phyloP scores from a whole-genome alignment of 768 basidiomycete species.

The Tylopilus balloui region DNA sequence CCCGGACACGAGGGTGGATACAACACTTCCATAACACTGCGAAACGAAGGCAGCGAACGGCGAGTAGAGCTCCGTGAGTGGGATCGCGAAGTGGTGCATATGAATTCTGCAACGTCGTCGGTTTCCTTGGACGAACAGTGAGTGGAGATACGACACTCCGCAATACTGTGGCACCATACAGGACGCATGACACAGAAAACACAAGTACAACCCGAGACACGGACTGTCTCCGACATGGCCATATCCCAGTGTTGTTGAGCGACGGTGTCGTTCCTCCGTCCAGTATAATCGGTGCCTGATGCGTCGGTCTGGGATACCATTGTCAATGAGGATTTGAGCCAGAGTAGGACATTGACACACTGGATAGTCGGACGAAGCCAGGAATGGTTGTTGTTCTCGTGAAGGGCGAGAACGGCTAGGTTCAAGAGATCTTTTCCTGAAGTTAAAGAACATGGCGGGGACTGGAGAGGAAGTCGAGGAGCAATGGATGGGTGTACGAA shows the following conservation, averaged over 20 bases:
- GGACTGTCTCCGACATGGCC: background rate
- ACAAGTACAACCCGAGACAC: background rate
- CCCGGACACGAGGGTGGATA: conserved; percentile 24
- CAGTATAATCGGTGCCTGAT: background rate
- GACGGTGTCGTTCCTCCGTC: background rate
- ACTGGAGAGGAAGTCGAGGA: background rate
- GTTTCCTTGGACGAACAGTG: conserved; percentile 9
- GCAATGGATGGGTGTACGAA: background rate
- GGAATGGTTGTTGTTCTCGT: background rate
- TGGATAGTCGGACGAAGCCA: background rate
- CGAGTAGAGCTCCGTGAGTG: background rate
- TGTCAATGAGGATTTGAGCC: background rate
- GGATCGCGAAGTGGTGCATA: background rate
- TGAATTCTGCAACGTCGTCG: background rate
- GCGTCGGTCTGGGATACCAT: background rate
- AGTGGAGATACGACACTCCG: background rate
- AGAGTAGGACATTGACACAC: background rate
- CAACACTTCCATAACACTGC: conserved; percentile 24
- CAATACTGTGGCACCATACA: conserved; percentile 3
- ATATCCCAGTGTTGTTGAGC: background rate
- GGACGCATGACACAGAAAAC: background rate
- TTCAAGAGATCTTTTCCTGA: conserved; percentile 5
- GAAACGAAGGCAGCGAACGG: conserved; percentile 15
- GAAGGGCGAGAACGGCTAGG: background rate
- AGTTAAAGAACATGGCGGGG: conserved; percentile 11